Conservation (phyloP, 192 early-diverging fungal species). For the Coemansia sp. region DNA sequence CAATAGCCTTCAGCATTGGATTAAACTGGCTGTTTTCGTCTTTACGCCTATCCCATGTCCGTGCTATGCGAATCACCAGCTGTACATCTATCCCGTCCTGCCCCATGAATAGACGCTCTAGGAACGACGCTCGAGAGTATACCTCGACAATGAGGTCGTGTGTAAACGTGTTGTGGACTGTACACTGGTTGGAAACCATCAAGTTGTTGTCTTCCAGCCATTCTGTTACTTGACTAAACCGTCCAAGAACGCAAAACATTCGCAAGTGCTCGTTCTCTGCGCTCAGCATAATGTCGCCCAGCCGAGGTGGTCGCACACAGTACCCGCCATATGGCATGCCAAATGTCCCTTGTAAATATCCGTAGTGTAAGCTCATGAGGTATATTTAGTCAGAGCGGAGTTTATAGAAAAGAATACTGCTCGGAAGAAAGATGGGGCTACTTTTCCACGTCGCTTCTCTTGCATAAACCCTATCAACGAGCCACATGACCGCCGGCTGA, state of each 20-base stretch:
- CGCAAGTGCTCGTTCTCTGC: slow-evolving; percentile 26
- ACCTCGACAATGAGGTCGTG: slow-evolving; percentile 44
- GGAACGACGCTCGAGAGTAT: slow-evolving; percentile 27
- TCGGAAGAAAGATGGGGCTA: neutral
- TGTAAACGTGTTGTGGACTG: slow-evolving; percentile 37
- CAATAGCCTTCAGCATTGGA: slow-evolving; percentile 44
- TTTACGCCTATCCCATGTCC: slow-evolving; percentile 36
- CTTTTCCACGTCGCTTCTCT: neutral
- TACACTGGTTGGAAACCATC: slow-evolving; percentile 22
- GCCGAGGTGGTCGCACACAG: slow-evolving; percentile 23
- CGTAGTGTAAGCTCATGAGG: slow-evolving; percentile 31
- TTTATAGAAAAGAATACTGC: neutral
- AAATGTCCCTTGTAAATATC: slow-evolving; percentile 52
- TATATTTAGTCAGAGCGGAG: slow-evolving; percentile 3
- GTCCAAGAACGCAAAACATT: slow-evolving; percentile 50
- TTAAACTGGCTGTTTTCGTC: slow-evolving; percentile 26
- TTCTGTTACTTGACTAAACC: slow-evolving; percentile 22
- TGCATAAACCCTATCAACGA: neutral
- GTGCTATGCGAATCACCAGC: slow-evolving; percentile 43
- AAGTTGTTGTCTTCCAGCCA: slow-evolving; percentile 32
- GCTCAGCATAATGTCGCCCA: slow-evolving; percentile 26
- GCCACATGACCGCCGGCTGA: neutral
- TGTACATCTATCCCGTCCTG: slow-evolving; percentile 23
- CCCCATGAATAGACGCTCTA: slow-evolving; percentile 27
- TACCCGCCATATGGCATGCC: slow-evolving; percentile 55